Conservation (phyloP, 2,329 filamentous ascomycete species). For the Beauveria caledonica region DNA sequence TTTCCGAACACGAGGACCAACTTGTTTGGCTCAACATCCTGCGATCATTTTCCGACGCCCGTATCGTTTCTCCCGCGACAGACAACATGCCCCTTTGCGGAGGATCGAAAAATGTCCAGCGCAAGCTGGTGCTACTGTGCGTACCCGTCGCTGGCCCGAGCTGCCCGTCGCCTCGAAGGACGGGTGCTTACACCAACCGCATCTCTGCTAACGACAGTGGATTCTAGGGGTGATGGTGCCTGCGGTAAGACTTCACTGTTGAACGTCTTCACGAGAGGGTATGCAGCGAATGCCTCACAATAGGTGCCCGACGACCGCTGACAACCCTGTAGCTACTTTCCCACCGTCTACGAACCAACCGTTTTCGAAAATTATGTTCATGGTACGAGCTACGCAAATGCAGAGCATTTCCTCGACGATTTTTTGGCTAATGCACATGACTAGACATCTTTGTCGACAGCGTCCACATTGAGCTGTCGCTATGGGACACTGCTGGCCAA, state of each 20-base stretch:
- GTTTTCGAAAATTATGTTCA: constrained; percentile 99
- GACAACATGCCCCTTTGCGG: constrained; percentile 42
- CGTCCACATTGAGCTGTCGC: constrained; percentile 90
- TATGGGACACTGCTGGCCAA: constrained; percentile 98
- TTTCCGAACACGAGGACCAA: neutral
- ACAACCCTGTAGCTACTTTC: constrained; percentile 66
- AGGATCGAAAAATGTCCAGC: constrained; percentile 78
- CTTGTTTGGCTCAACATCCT: neutral
- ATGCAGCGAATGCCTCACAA: constrained; percentile 26
- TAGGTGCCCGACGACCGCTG: constrained; percentile 1
- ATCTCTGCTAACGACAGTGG: constrained; percentile 10
- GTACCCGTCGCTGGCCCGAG: constrained; percentile 15
- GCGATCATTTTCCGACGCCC: neutral
- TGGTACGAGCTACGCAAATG: constrained; percentile 44
- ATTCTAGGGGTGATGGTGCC: constrained; percentile 77
- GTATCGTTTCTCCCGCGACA: neutral
- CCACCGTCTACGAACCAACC: constrained; percentile 95
- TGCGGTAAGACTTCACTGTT: constrained; percentile 94
- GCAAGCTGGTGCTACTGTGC: constrained; percentile 89
- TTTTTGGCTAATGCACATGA: constrained; percentile 11
- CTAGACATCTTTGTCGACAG: constrained; percentile 96
- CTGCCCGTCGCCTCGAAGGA: neutral
- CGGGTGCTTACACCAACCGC: neutral
- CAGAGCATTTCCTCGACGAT: neutral
- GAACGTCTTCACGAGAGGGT: constrained; percentile 98